phyloP scores from a whole-genome alignment of 2,329 filamentous ascomycete species.

The Fusarium camptoceras region DNA sequence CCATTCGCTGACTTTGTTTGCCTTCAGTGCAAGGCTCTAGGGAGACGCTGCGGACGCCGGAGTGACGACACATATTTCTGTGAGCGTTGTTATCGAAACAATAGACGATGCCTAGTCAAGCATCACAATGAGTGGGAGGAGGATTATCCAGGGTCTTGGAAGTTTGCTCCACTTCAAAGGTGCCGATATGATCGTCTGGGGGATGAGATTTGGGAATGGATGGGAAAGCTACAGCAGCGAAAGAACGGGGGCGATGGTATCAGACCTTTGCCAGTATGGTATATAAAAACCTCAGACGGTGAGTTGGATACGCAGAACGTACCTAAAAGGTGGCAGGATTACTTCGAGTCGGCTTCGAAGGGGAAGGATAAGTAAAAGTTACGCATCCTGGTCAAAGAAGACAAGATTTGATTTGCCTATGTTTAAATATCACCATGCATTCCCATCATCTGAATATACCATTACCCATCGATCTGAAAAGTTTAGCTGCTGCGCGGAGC shows the following conservation, averaged over 20 bases:
- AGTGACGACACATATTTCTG: slow-evolving; percentile 16
- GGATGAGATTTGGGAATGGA: slow-evolving; percentile 1
- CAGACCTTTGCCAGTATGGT: slow-evolving; percentile 32
- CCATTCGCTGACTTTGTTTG: slow-evolving; percentile 27
- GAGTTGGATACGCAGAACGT: slow-evolving; percentile 2
- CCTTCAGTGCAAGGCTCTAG: slow-evolving; percentile 40
- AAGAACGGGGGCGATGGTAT: neutral
- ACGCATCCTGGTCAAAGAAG: neutral
- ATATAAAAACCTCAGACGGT: slow-evolving; percentile 17
- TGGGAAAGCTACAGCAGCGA: slow-evolving; percentile 4
- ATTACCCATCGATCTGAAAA: slow-evolving; percentile 12
- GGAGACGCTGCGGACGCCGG: slow-evolving; percentile 44
- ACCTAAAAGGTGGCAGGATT: slow-evolving; percentile 27
- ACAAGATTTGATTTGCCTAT: neutral
- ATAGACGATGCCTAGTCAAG: slow-evolving; percentile 51
- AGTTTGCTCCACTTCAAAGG: slow-evolving; percentile 7
- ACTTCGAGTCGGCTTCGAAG: slow-evolving; percentile 3
- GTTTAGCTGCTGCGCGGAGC: neutral
- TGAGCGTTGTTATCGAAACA: slow-evolving; percentile 42
- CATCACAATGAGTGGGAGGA: slow-evolving; percentile 58
- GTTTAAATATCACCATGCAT: neutral
- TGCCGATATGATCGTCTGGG: neutral
- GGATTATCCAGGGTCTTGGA: slow-evolving; percentile 60
- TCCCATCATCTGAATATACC: neutral
- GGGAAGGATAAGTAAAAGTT: neutral